Conservation (phyloP, 495 filamentous ascomycete genomes). For the Neurospora hispaniola region DNA sequence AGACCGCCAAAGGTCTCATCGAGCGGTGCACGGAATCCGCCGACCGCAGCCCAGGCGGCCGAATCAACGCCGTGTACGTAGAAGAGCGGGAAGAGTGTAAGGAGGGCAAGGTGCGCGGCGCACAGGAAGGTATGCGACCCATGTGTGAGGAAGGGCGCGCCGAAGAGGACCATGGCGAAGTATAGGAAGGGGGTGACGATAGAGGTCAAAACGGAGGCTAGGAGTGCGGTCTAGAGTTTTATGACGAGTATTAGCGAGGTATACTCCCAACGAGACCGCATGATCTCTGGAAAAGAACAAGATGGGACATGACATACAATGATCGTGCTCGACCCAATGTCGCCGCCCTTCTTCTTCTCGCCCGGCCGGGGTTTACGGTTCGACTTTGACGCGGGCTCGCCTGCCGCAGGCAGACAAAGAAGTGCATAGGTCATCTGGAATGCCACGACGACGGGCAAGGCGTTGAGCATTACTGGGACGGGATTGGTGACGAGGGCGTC, state of each 20-base stretch:
- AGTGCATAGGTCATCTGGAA: conserved; percentile 61
- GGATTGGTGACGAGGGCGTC: conserved; percentile 58
- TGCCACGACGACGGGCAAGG: conserved; percentile 50
- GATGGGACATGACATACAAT: conserved; percentile 22
- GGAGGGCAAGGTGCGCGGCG: conserved; percentile 68
- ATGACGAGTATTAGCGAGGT: not conserved
- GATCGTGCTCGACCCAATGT: conserved; percentile 17
- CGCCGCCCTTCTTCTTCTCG: conserved; percentile 28
- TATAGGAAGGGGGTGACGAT: conserved; percentile 50
- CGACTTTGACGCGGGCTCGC: conserved; percentile 25
- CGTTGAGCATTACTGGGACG: conserved; percentile 47
- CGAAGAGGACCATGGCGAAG: conserved; percentile 68
- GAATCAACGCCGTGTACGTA: conserved; percentile 77
- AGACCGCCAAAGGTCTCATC: conserved; percentile 62
- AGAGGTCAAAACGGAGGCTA: conserved; percentile 51
- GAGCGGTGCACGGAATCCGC: conserved; percentile 41
- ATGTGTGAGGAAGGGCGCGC: conserved; percentile 82
- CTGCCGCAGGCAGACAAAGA: conserved; percentile 61
- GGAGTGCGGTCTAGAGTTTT: conserved; percentile 42
- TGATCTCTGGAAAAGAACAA: not conserved
- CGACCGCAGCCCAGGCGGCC: conserved; percentile 61
- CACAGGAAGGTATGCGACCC: conserved; percentile 64
- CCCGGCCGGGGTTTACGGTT: conserved; percentile 28
- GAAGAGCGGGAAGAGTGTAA: conserved; percentile 63
- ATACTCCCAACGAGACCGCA: not conserved